These are phyloP conservation scores for Geoglossum glabrum DNA, from an alignment of 495 filamentous ascomycete genomes.

Conservation along the genomic window DNA sequence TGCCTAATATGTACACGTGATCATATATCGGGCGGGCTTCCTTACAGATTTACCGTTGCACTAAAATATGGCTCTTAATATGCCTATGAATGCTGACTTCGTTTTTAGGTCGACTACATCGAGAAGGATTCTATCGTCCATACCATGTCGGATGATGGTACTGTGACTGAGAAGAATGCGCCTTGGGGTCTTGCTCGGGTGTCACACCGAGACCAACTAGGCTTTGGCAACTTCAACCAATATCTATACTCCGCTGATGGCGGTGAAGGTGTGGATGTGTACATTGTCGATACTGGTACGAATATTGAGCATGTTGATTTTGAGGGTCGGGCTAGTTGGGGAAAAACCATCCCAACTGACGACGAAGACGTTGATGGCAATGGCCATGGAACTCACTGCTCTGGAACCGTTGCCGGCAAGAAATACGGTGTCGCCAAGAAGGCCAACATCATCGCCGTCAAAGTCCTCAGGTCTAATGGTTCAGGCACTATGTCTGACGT, in stretches of 20 bases:
- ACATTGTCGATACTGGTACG: conserved; percentile 96
- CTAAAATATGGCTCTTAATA: too few species aligned
- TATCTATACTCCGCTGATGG: conserved; percentile 81
- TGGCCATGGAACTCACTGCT: conserved; percentile 98
- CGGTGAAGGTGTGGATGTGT: conserved; percentile 96
- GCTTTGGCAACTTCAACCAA: conserved; percentile 90
- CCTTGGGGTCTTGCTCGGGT: conserved; percentile 97
- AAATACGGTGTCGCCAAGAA: conserved; percentile 99
- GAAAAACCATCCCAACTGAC: conserved; percentile 73
- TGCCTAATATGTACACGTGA: neutral
- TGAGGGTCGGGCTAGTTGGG: conserved; percentile 86
- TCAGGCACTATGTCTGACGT: conserved; percentile 98
- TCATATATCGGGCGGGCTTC: neutral
- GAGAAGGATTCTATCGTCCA: conserved; percentile 87
- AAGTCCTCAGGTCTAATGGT: conserved; percentile 92
- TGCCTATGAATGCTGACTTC: neutral
- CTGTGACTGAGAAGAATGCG: conserved; percentile 58
- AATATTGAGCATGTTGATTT: conserved; percentile 91
- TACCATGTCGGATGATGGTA: conserved; percentile 32
- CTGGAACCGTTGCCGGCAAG: conserved; percentile 90
- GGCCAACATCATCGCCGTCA: conserved; percentile 88
- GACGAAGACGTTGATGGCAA: conserved; percentile 91
- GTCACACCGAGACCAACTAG: conserved; percentile 73
- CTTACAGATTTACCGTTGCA: neutral
- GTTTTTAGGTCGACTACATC: conserved; percentile 71